These are phyloP conservation scores for Xylaria hypoxylon DNA, from an alignment of 2,329 filamentous ascomycete species.

Conservation along the genomic window DNA sequence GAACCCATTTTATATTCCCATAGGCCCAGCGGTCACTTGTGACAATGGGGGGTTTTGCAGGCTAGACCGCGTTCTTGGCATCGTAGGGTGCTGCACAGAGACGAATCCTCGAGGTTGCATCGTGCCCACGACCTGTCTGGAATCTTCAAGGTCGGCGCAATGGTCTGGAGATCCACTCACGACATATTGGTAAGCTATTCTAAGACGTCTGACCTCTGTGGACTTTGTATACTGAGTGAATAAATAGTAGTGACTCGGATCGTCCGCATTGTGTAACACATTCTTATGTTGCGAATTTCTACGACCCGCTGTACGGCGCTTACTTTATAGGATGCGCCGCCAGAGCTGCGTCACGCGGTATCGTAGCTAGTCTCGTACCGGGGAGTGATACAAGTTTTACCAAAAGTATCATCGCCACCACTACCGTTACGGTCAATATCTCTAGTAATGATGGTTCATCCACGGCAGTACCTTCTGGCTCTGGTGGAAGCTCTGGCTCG, in stretches of 20 bases:
- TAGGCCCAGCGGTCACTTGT: slow-evolving; percentile 46
- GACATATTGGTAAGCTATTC: slow-evolving; percentile 44
- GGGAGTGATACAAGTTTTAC: slow-evolving; percentile 17
- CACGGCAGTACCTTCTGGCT: slow-evolving; percentile 19
- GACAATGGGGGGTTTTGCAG: slow-evolving; percentile 41
- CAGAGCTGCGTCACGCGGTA: slow-evolving; percentile 42
- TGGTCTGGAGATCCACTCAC: slow-evolving; percentile 42
- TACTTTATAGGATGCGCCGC: slow-evolving; percentile 48
- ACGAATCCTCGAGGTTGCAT: slow-evolving; percentile 42
- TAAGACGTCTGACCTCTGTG: not conserved
- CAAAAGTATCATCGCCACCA: slow-evolving; percentile 34
- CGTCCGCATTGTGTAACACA: slow-evolving; percentile 49
- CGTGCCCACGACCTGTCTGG: slow-evolving; percentile 48
- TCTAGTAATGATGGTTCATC: slow-evolving; percentile 35
- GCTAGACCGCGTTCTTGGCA: slow-evolving; percentile 32
- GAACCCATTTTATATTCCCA: slow-evolving; percentile 19
- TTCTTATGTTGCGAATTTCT: slow-evolving; percentile 46
- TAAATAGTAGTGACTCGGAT: slow-evolving; percentile 41
- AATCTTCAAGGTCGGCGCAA: slow-evolving; percentile 36
- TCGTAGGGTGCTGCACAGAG: slow-evolving; percentile 48
- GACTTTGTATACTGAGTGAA: slow-evolving; percentile 37
- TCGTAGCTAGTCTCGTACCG: slow-evolving; percentile 40
- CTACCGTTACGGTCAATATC: slow-evolving; percentile 42
- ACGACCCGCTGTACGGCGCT: slow-evolving; percentile 44
- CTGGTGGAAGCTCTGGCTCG: slow-evolving; percentile 23